Percentiles rank a stretch among this genome's conserved stretches.
Conservation (phyloP, 2,329 filamentous ascomycete species). For the Colletotrichum somersetense region DNA sequence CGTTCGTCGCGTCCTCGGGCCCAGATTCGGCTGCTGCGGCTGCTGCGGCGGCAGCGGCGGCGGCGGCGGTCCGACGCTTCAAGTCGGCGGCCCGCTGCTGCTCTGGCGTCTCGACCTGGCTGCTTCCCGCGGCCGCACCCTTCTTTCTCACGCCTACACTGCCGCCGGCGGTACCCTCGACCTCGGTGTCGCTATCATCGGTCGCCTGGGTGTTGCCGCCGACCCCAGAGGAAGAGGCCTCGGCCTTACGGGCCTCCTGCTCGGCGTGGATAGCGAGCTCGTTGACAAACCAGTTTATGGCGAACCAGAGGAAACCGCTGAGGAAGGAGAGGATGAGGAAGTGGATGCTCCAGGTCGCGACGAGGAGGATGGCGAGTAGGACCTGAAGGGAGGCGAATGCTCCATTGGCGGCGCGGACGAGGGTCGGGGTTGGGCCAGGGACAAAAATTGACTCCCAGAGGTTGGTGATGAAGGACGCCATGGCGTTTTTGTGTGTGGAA, state of each 20-base stretch:
- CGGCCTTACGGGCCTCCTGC: conserved; percentile 57
- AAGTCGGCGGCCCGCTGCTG: conserved; percentile 56
- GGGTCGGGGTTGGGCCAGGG: conserved; percentile 87
- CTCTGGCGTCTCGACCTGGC: conserved; percentile 60
- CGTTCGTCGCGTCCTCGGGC: conserved; percentile 49
- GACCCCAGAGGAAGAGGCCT: conserved; percentile 48
- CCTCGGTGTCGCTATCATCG: conserved; percentile 65
- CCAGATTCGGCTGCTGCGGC: conserved; percentile 55
- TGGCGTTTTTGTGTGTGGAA: conserved; percentile 48
- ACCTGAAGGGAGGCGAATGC: conserved; percentile 89
- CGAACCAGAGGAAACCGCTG: conserved; percentile 87
- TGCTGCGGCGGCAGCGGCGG: conserved; percentile 47
- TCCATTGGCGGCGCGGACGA: conserved; percentile 90
- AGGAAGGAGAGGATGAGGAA: conserved; percentile 86
- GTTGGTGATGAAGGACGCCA: conserved; percentile 76
- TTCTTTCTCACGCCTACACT: conserved; percentile 16
- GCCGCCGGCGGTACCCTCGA: conserved; percentile 50
- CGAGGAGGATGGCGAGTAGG: conserved; percentile 79
- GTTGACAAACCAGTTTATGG: conserved; percentile 95
- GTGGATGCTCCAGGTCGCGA: conserved; percentile 89
- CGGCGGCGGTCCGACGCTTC: conserved; percentile 59
- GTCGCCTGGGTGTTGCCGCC: conserved; percentile 49
- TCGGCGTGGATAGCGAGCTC: conserved; percentile 65
- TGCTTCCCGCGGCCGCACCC: conserved; percentile 50
- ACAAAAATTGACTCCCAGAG: conserved; percentile 96